Evolutionary conservation across 805 yeast species (phyloP).

Genomic region (Lipomyces lipofer): DNA sequence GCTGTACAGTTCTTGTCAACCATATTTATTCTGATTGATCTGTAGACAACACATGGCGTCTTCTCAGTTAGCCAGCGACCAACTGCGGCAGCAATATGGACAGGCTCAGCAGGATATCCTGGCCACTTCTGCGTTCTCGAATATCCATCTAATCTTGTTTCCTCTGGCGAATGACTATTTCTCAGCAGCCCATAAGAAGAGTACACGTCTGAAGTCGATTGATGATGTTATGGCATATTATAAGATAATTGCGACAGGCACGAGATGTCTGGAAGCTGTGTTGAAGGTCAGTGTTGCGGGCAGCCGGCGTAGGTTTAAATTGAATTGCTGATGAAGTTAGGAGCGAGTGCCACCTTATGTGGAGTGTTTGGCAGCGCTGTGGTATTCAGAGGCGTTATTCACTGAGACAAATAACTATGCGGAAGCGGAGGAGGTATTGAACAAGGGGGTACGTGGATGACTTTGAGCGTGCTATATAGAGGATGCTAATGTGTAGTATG

Average conservation of each 20-base stretch:
- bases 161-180: conserved; percentile 24
- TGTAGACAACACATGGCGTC: too few species aligned
- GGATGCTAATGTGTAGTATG: too few species aligned
- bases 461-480: too few species aligned
- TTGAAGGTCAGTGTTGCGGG: conserved; percentile 7
- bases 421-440: conserved; percentile 27
- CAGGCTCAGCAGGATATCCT: too few species aligned
- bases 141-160: conserved; percentile 22
- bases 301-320: neutral
- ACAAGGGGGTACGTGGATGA: conserved; percentile 21
- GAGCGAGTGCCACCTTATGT: conserved; percentile 28
- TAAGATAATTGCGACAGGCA: conserved; percentile 26
- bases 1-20: too few species aligned
- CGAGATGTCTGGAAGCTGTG: conserved; percentile 27
- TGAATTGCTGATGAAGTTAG: neutral
- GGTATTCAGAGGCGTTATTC: conserved; percentile 23
- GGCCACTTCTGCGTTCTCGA: conserved; percentile 22
- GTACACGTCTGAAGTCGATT: conserved; percentile 6
- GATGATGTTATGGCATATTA: conserved; percentile 26
- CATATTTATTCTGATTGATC: too few species aligned
- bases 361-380: conserved; percentile 27
- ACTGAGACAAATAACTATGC: conserved; percentile 11
- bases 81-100: neutral
- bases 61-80: too few species aligned
- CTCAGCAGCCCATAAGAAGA: conserved; percentile 12